Base-by-base conservation (phyloP, 73 alveolate genomes). In the Paramecium octaurelia region DNA sequence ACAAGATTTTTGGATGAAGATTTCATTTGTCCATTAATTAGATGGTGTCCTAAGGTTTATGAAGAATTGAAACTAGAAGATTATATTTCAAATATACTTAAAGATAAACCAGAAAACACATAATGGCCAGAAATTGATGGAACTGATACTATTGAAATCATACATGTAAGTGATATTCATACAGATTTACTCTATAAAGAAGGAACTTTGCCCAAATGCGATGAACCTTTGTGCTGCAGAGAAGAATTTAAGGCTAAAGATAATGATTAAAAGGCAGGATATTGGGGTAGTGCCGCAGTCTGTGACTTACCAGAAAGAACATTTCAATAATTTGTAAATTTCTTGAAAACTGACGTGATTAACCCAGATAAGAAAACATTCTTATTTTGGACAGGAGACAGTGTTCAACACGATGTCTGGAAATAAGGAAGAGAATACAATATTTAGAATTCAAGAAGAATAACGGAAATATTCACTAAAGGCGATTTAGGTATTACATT, bases 331-430 rank as follows among this genome's bases (percentile, higher is more conserved):
- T 92, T 92, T 23, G 84, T 89, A 12, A 31, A 83, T 12, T 95
- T 95, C 96, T 9, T 44, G 23, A 69, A 94, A 92, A 92, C 95
- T 89, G 57, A 88, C 31, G 93, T 94, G 77, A 95, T 64, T 92
- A 92, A 88, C 75, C 93, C 97, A 91, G 12, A 95, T 90, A 89
- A 23, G 27, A 46, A 44, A 76, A 89, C 88, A 85, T 95, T 76
- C 80, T 86, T 95, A 44, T 94, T 95, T 92, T 95, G 95, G 94
- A 95, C 98, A 6, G 98, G 98, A 10, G 98, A 95, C 89, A 94
- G 88, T 84, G 93, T 94, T 20, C 94, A 95, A 38, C 98, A 95
- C 92, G 88, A 87, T 70, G 92, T 94, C 31, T 95, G 98, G 98
- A 69, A 77, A 60, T 95, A 94, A 75, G 93, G 95, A 8, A 94